phyloP scores from a whole-genome alignment of 73 alveolate species.

The Tetrahymena borealis region DNA sequence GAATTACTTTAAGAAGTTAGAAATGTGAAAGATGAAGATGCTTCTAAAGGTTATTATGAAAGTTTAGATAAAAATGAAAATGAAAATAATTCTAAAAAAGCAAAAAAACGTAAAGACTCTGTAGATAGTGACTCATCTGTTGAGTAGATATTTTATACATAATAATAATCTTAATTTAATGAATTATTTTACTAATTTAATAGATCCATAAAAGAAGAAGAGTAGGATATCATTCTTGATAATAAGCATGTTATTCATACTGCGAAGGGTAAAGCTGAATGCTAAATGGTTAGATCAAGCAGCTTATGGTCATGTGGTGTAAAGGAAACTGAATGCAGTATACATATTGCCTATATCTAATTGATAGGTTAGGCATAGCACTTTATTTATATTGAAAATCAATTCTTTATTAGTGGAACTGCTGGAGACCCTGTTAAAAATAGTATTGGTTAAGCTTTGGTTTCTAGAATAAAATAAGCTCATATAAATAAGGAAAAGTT shows the following conservation, averaged over 20 bases:
- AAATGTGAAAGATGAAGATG: background rate
- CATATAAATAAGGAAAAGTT: constrained; percentile 52
- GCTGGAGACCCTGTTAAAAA: constrained; percentile 61
- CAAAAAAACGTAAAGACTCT: background rate
- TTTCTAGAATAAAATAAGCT: constrained; percentile 71
- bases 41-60: background rate
- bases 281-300: constrained; percentile 46
- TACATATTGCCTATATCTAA: constrained; percentile 72
- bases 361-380: constrained; percentile 66
- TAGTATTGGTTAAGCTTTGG: constrained; percentile 64
- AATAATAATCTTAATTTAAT: too few relatives aligned
- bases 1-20: background rate
- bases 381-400: constrained; percentile 84
- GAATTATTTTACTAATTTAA: background rate
- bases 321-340: constrained; percentile 62
- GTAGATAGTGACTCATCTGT: background rate
- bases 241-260: background rate
- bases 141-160: background rate
- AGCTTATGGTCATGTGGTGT: constrained; percentile 79
- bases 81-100: background rate
- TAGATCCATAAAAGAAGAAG: background rate
- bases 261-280: background rate
- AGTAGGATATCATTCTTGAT: background rate
- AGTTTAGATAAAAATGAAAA: background rate
- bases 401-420: constrained; percentile 67